These are phyloP conservation scores for Vigna unguiculata DNA, from an alignment of 306 rosid genomes.

Conservation along the genomic window DNA sequence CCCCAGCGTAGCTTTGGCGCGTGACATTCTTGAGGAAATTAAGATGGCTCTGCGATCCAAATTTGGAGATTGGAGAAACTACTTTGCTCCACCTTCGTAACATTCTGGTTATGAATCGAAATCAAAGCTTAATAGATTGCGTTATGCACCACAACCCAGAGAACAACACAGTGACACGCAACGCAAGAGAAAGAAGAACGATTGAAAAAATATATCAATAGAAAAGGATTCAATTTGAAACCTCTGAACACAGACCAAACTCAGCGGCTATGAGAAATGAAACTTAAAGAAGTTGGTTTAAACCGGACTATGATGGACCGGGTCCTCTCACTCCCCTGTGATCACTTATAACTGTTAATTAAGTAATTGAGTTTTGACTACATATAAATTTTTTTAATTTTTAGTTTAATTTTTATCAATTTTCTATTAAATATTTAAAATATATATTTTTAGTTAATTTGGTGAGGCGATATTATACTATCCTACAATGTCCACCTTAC, in stretches of 20 bases:
- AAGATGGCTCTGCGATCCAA: conserved; percentile 51
- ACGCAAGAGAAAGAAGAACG: background rate
- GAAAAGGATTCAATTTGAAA: background rate
- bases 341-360: too few relatives aligned
- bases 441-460: too few relatives aligned
- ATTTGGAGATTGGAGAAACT: conserved; percentile 55
- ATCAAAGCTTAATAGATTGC: background rate
- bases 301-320: background rate
- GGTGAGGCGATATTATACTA: too few relatives aligned
- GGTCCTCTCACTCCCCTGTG: too few relatives aligned
- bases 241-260: background rate
- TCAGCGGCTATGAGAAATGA: background rate
- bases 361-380: too few relatives aligned
- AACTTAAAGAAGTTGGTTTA: background rate
- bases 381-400: too few relatives aligned
- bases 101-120: conserved; percentile 56
- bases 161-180: background rate
- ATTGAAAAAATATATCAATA: too few relatives aligned
- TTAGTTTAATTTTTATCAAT: too few relatives aligned
- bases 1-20: conserved; percentile 63
- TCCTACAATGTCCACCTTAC: too few relatives aligned
- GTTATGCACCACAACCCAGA: background rate
- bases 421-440: too few relatives aligned
- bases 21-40: conserved; percentile 39
- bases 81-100: conserved; percentile 67